Evolutionary conservation across 768 basidiomycete genomes (phyloP).

Genomic region (Porphyrellus cyaneotinctus): DNA sequence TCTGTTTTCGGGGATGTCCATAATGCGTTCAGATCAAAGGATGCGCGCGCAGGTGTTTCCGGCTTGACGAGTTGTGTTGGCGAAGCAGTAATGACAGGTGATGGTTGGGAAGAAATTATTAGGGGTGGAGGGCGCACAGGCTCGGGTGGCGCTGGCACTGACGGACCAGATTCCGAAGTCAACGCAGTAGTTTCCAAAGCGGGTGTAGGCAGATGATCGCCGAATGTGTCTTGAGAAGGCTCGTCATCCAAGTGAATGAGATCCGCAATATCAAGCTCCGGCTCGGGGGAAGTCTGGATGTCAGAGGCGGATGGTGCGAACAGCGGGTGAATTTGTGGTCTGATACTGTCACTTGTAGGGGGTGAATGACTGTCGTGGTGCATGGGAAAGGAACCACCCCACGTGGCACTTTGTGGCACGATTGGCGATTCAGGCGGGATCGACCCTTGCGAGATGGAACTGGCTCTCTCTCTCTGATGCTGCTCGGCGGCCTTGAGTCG

Average conservation of each 20-base stretch:
- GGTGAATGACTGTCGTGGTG: slow-evolving; percentile 28
- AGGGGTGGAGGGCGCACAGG: slow-evolving; percentile 31
- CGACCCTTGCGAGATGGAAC: slow-evolving; percentile 48
- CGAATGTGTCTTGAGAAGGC: slow-evolving; percentile 32
- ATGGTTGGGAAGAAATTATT: slow-evolving; percentile 37
- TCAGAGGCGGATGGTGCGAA: slow-evolving; percentile 41
- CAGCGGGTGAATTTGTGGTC: slow-evolving; percentile 32
- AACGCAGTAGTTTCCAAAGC: slow-evolving; percentile 12
- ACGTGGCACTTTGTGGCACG: slow-evolving; percentile 42
- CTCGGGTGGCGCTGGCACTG: slow-evolving; percentile 14
- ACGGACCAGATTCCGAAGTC: slow-evolving; percentile 5
- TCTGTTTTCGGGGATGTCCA: slow-evolving; percentile 56
- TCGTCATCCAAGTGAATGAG: slow-evolving; percentile 78
- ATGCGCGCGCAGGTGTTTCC: slow-evolving; percentile 43
- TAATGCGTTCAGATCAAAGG: slow-evolving; percentile 70
- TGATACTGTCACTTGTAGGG: slow-evolving; percentile 21
- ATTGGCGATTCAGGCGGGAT: slow-evolving; percentile 71
- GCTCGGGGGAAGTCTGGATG: slow-evolving; percentile 40
- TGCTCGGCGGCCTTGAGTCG: slow-evolving; percentile 49
- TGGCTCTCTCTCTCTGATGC: slow-evolving; percentile 44
- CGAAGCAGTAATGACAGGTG: slow-evolving; percentile 24
- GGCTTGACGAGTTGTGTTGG: slow-evolving; percentile 33
- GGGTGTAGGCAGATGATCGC: slow-evolving; percentile 18
- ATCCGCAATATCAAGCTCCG: slow-evolving; percentile 69
- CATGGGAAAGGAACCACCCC: slow-evolving; percentile 59